Evolutionary conservation across 352 stramenopile genomes (phyloP), one percentile per base, ranked within the genome.

Genomic region (Globisporangium solare): DNA sequence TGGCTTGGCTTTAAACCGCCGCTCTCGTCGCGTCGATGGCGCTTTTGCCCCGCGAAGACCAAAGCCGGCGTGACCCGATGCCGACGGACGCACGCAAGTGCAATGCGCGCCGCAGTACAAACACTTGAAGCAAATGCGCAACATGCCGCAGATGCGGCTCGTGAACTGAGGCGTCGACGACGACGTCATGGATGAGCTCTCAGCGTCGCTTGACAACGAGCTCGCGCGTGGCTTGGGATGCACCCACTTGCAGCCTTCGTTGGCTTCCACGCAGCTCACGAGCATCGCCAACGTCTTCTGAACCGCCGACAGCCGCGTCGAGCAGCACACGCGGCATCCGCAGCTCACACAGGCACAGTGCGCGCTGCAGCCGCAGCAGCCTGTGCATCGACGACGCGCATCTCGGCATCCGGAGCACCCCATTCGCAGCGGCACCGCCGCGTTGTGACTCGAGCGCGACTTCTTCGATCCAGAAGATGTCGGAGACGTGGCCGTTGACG

Each of bases 311-410:
- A 71, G 64, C 5, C 73, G 71, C 27, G 74, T 83, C 6, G 76
- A 85, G 47, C 76, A 81, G 66, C 82, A 92, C 73, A 89, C 82
- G n/a, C 79, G 73, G 39, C 82, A 92, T 12, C 73, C 72, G 52
- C 82, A 92, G 32, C 69, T 74, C 37, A 87, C 63, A 60, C 82
- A 92, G 15, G 82, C 70, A 18, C 82, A 92, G 61, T 92, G 82
- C 20, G 86, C 58, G 47, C 75, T 88, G 54, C 82, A 92, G 1
- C 74, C 75, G 7, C 63, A 73, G 51, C 82, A 92, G 8, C 73
- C 73, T 0, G 77, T 86, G 40, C 82, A 92, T 22, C 79, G 74
- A 8, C 79, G 73, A 4, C 75, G 73, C 8, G 73, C 48, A 54
- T 92, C 77, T 10, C 75, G 75, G 35, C 82, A 92, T 0, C 76